A percentile compares a stretch with the other conserved stretches of the same genome.
Conservation (phyloP, 495 filamentous ascomycete genomes). For the Podospora didyma region DNA sequence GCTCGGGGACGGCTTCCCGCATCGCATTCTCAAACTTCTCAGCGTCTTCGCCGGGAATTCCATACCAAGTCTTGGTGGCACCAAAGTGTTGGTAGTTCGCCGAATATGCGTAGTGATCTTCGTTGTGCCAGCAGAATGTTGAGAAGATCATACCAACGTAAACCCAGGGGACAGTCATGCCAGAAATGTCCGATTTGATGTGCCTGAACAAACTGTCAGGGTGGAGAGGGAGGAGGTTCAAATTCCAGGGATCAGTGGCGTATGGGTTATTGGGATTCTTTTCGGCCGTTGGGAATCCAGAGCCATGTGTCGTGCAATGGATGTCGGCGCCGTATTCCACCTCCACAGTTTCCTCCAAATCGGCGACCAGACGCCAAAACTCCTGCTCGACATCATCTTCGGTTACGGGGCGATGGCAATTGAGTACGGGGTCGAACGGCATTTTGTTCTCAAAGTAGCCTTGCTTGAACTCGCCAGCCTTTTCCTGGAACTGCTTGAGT, state of each 20-base stretch:
- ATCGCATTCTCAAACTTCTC: conserved; percentile 94
- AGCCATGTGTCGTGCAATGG: conserved; percentile 96
- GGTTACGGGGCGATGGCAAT: conserved; percentile 72
- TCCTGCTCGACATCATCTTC: conserved; percentile 97
- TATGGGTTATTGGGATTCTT: conserved; percentile 83
- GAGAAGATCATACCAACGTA: conserved; percentile 99
- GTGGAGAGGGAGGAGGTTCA: conserved; percentile 89
- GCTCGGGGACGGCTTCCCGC: conserved; percentile 88
- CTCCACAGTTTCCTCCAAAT: conserved; percentile 89
- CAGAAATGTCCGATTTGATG: conserved; percentile 98
- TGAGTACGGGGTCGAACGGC: conserved; percentile 81
- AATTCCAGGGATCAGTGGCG: conserved; percentile 89
- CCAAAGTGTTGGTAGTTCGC: conserved; percentile 99
- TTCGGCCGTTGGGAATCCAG: conserved; percentile 94
- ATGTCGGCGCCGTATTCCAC: conserved; percentile 99
- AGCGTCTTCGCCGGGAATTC: conserved; percentile 89
- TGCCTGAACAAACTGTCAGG: conserved; percentile 91
- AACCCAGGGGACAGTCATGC: conserved; percentile 99
- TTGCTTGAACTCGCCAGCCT: conserved; percentile 90
- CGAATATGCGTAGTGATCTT: conserved; percentile 97
- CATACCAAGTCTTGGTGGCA: conserved; percentile 99
- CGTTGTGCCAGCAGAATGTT: conserved; percentile 99
- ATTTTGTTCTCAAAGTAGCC: conserved; percentile 87
- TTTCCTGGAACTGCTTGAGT: conserved; percentile 92
- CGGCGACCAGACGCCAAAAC: conserved; percentile 94